Evolutionary conservation across 2,329 filamentous ascomycete species (phyloP), one percentile per base, ranked within the genome.

Genomic region (Colletotrichum gloeosporioides): DNA sequence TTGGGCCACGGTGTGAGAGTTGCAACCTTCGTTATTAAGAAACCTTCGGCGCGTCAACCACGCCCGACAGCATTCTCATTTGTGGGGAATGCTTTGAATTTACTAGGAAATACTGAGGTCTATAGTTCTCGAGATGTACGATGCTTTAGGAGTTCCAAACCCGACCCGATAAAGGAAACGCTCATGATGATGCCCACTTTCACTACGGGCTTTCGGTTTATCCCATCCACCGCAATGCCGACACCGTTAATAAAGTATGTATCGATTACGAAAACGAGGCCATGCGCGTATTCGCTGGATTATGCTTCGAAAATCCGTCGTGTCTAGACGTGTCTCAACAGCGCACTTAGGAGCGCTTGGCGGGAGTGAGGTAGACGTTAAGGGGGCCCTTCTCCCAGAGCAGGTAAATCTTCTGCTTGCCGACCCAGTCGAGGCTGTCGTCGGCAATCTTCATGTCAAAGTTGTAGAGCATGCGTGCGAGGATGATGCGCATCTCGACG

Each of bases 401-500:
- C n/a, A 77, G 13, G 29, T 75, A 77, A 13, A 74, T 70, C 71
- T 77, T 75, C 22, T 77, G 75, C 7, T 36, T 57, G 61, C 79
- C 71, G 7, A 86, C 83, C 86, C 87, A 88, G 27, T 82, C 74
- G 7, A 76, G 63, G 22, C 83, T 82, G 27, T 84, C 82, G 12
- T 83, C 78, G 6, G 78, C 79, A 7, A 89, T 80, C 55, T 83
- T 79, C 61, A 89, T 76, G 70, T 90, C 88, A 71, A 90, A 90
- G 34, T 86, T 85, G 71, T 81, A 89, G 4, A 90, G 78, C 16
- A 90, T 74, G 9, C 85, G 84, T 3, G 87, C 83, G 3, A 89
- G 78, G 15, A 89, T 86, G 8, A 89, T 77, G 3, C 88, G 85
- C 86, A 90, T 87, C 78, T 90, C 88, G 4, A 84, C 83, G 64